A percentile compares a stretch with the other conserved stretches of the same genome.
phyloP scores from a whole-genome alignment of 2,329 filamentous ascomycete species.

The Claviceps fusiformis region DNA sequence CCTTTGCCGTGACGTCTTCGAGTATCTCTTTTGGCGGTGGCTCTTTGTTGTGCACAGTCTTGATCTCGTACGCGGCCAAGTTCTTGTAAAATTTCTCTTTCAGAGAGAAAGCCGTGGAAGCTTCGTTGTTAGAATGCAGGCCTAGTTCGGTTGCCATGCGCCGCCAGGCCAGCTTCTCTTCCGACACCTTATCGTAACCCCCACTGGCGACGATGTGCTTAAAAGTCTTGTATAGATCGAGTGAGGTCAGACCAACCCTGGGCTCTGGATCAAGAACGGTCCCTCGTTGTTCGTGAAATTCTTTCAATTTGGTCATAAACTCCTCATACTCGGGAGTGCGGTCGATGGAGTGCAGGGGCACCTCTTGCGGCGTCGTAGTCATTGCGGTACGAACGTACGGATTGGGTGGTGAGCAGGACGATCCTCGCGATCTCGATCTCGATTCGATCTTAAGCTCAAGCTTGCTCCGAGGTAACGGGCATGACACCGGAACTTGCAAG shows the following conservation, averaged over 20 bases:
- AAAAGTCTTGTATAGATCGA: slow-evolving; percentile 70
- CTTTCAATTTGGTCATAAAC: slow-evolving; percentile 60
- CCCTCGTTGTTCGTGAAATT: slow-evolving; percentile 67
- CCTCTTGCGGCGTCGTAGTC: slow-evolving; percentile 19
- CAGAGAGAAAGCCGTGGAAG: slow-evolving; percentile 72
- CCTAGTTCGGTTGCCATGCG: slow-evolving; percentile 65
- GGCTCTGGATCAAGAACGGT: slow-evolving; percentile 69
- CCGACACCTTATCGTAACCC: slow-evolving; percentile 74
- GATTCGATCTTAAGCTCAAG: background rate
- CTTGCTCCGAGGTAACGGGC: background rate
- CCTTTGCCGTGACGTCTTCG: slow-evolving; percentile 76
- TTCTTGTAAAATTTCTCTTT: slow-evolving; percentile 88
- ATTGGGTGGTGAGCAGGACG: background rate
- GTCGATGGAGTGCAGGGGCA: slow-evolving; percentile 35
- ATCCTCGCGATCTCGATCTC: background rate
- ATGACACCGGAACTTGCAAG: background rate
- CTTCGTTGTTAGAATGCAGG: slow-evolving; percentile 58
- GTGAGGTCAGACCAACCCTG: slow-evolving; percentile 61
- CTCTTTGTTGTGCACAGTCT: slow-evolving; percentile 60
- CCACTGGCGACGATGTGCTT: slow-evolving; percentile 62
- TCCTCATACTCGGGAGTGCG: slow-evolving; percentile 59
- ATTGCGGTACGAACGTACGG: slow-evolving; percentile 6
- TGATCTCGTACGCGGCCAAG: slow-evolving; percentile 76
- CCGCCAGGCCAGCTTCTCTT: slow-evolving; percentile 77
- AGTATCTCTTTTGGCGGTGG: slow-evolving; percentile 81